These are phyloP conservation scores for Lepidium sativum DNA, from an alignment of 345 rosid species.

Conservation along the genomic window DNA sequence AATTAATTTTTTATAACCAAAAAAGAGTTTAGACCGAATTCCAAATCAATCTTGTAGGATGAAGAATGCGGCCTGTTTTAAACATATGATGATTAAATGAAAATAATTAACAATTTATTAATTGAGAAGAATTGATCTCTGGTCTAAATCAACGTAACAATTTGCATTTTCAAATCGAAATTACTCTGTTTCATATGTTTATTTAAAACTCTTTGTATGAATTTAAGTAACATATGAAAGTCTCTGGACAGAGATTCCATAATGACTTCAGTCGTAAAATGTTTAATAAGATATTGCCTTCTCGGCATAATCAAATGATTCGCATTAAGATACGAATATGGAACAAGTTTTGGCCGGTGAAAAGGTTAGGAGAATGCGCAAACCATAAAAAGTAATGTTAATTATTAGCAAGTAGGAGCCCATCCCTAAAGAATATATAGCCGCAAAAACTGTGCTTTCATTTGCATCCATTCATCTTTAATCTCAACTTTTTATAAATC, in stretches of 20 bases:
- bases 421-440: neutral
- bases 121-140: too few species aligned
- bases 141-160: too few species aligned
- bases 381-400: neutral
- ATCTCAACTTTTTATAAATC: neutral
- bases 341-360: constrained; percentile 25
- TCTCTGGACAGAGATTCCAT: neutral
- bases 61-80: too few species aligned
- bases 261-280: neutral
- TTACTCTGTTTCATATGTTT: too few species aligned
- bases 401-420: neutral
- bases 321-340: constrained; percentile 11
- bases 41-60: too few species aligned
- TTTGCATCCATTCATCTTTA: constrained; percentile 18
- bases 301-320: neutral
- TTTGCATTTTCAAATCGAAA: too few species aligned
- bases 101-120: too few species aligned
- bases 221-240: too few species aligned
- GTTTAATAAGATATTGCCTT: neutral
- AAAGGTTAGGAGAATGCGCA: constrained; percentile 9
- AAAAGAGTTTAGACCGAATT: too few species aligned
- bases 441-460: constrained; percentile 20
- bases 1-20: too few species aligned
- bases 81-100: too few species aligned
- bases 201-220: too few species aligned